Conservation (phyloP, 305 asterid species). For the Fraxinus sp. region DNA sequence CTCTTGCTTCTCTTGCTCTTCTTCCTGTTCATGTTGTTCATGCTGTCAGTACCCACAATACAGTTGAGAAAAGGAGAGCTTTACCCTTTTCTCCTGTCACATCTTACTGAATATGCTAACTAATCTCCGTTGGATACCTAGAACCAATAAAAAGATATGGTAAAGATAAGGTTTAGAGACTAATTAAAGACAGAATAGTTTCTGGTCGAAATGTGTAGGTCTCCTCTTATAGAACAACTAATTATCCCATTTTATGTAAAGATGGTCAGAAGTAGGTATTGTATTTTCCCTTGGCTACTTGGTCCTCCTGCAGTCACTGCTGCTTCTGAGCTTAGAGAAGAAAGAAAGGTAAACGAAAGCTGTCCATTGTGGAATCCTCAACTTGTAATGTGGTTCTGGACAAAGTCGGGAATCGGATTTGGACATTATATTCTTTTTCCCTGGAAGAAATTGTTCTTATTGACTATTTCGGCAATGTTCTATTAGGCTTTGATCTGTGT, state of each 20-base stretch:
- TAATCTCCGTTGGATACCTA: slow-evolving; percentile 5
- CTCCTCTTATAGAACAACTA: slow-evolving; percentile 13
- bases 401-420: background rate
- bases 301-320: background rate
- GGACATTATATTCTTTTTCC: background rate
- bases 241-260: background rate
- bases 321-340: background rate
- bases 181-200: slow-evolving; percentile 11
- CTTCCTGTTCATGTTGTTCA: slow-evolving; percentile 25
- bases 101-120: slow-evolving; percentile 1
- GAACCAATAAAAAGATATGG: background rate
- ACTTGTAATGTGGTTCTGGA: background rate
- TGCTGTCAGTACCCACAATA: slow-evolving; percentile 29
- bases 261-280: background rate
- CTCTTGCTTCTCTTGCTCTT: slow-evolving; percentile 30
- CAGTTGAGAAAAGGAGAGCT: slow-evolving; percentile 29
- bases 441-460: background rate
- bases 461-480: background rate
- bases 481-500: background rate
- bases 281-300: background rate
- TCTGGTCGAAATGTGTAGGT: slow-evolving; percentile 14
- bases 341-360: background rate
- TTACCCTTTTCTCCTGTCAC: slow-evolving; percentile 13
- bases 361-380: background rate
- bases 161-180: slow-evolving; percentile 1